Evolutionary conservation across 805 yeast genomes (phyloP).

Genomic region (Myxozyma nipponensis): DNA sequence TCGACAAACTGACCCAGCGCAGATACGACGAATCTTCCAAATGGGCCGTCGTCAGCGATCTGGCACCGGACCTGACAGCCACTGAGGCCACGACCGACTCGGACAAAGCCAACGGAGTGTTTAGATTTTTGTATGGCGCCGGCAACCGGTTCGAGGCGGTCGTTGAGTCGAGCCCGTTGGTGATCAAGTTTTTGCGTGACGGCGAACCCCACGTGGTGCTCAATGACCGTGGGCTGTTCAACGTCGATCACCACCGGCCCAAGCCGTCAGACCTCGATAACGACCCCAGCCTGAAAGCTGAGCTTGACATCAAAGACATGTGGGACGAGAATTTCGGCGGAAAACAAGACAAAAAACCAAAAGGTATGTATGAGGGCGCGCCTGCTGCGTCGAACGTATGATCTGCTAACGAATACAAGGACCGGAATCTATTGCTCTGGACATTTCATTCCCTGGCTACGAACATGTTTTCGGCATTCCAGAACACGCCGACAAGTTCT

Average conservation of each 20-base stretch:
- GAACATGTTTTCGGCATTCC: conserved; percentile 87
- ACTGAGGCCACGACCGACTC: conserved; percentile 7
- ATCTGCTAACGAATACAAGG: conserved; percentile 30
- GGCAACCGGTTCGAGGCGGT: conserved; percentile 41
- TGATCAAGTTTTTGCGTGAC: conserved; percentile 46
- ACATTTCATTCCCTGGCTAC: conserved; percentile 60
- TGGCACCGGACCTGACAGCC: conserved; percentile 23
- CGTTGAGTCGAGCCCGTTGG: conserved; percentile 49
- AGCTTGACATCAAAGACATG: conserved; percentile 61
- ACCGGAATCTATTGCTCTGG: conserved; percentile 86
- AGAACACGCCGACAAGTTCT: conserved; percentile 83
- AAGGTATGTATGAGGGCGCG: conserved; percentile 44
- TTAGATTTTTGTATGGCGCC: conserved; percentile 39
- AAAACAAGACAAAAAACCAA: conserved; percentile 56
- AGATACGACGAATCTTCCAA: conserved; percentile 59
- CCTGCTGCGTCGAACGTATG: neutral
- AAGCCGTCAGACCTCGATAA: conserved; percentile 39
- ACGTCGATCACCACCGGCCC: conserved; percentile 75
- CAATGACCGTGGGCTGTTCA: conserved; percentile 68
- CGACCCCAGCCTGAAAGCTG: conserved; percentile 40
- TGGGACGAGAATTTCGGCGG: conserved; percentile 76
- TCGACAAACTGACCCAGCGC: conserved; percentile 38
- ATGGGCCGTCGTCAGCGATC: conserved; percentile 50
- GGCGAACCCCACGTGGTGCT: conserved; percentile 50
- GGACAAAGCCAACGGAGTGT: conserved; percentile 7